phyloP scores from a whole-genome alignment of 2,329 filamentous ascomycete species.

The Zalaria sp. region DNA sequence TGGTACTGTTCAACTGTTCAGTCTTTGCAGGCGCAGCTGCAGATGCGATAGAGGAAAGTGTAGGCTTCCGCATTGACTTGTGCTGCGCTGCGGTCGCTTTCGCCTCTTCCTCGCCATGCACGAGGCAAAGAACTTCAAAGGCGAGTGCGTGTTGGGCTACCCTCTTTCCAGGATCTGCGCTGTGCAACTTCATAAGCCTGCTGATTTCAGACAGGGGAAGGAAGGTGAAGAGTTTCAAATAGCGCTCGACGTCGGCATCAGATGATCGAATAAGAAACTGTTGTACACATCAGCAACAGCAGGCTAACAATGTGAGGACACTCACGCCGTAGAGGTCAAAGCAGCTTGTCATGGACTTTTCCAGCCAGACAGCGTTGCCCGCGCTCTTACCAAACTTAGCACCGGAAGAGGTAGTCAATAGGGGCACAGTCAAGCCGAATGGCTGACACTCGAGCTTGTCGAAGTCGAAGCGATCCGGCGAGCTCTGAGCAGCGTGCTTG shows the following conservation, averaged over 20 bases:
- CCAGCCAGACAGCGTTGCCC: slow-evolving; percentile 89
- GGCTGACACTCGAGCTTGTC: slow-evolving; percentile 30
- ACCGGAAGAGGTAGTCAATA: slow-evolving; percentile 73
- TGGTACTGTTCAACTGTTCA: background rate
- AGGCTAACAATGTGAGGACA: background rate
- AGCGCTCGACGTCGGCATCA: slow-evolving; percentile 66
- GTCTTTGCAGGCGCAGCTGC: background rate
- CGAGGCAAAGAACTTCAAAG: slow-evolving; percentile 63
- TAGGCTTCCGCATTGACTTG: slow-evolving; percentile 2
- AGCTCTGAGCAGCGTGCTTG: slow-evolving; percentile 45
- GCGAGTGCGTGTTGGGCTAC: slow-evolving; percentile 74
- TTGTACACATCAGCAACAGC: background rate
- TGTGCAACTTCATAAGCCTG: slow-evolving; percentile 53
- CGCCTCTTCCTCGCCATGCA: slow-evolving; percentile 58
- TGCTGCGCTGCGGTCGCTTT: slow-evolving; percentile 45
- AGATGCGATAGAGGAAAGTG: background rate
- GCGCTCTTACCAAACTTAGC: slow-evolving; percentile 91
- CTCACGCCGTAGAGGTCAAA: slow-evolving; percentile 71
- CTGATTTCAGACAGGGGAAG: slow-evolving; percentile 57
- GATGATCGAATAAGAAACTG: slow-evolving; percentile 75
- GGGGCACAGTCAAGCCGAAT: slow-evolving; percentile 78
- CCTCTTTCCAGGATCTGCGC: slow-evolving; percentile 52
- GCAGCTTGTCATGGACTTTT: slow-evolving; percentile 60
- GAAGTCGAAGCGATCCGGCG: slow-evolving; percentile 2
- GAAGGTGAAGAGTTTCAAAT: slow-evolving; percentile 86